Conservation (phyloP, 768 basidiomycete genomes). For the Mycena latifolia region DNA sequence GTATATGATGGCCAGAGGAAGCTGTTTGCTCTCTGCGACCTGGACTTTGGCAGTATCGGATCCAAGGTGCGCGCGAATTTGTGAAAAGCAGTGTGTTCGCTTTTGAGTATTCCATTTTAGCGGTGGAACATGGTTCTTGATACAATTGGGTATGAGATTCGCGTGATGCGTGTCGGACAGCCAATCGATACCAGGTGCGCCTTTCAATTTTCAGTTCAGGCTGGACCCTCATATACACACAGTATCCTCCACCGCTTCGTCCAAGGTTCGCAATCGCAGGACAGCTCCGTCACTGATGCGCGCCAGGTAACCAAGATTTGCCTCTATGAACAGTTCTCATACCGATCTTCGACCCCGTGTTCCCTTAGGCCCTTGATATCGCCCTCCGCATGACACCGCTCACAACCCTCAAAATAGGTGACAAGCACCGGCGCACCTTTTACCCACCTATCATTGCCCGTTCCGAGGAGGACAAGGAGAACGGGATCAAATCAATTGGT, state of each 20-base stretch:
- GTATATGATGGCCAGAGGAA: conserved; percentile 75
- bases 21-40: conserved; percentile 58
- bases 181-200: conserved; percentile 46
- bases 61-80: conserved; percentile 52
- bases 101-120: no score
- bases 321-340: not conserved
- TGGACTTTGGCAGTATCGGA: conserved; percentile 44
- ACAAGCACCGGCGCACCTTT: conserved; percentile 68
- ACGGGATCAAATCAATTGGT: conserved; percentile 53
- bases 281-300: conserved; percentile 72
- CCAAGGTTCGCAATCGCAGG: conserved; percentile 71
- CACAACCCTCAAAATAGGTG: conserved; percentile 75
- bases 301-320: conserved; percentile 60
- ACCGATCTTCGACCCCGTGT: not conserved
- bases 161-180: conserved; percentile 65
- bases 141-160: conserved; percentile 55
- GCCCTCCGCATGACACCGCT: conserved; percentile 79
- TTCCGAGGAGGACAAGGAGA: no score
- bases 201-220: not conserved
- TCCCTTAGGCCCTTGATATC: conserved; percentile 74
- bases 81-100: no score
- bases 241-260: conserved; percentile 64
- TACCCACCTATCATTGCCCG: conserved; percentile 67
- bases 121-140: conserved; percentile 55
- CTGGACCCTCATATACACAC: conserved; percentile 3